phyloP scores from a whole-genome alignment of 768 basidiomycete genomes.

The Leucosporidium yakuticum region DNA sequence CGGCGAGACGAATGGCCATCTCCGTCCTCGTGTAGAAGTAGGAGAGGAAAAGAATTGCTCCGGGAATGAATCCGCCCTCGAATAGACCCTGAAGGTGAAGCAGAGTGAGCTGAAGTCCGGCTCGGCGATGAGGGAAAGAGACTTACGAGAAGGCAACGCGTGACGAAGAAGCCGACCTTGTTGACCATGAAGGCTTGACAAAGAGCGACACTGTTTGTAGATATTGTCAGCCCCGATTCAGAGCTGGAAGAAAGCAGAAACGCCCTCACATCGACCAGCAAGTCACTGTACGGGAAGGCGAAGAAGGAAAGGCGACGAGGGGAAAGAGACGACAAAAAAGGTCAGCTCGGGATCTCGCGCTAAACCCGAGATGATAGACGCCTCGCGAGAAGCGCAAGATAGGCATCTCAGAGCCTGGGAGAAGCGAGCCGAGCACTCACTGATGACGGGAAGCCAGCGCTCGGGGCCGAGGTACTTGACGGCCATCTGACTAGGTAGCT shows the following conservation, averaged over 20 bases:
- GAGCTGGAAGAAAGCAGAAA: neutral
- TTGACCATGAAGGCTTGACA: constrained; percentile 40
- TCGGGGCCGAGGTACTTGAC: constrained; percentile 42
- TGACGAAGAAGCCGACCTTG: constrained; percentile 37
- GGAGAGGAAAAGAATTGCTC: constrained; percentile 39
- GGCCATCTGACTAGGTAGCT: constrained; percentile 40
- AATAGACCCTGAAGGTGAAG: neutral
- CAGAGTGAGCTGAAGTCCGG: constrained; percentile 37
- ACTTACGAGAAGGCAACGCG: constrained; percentile 29
- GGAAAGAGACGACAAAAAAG: too few species aligned
- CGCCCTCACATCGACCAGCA: too few species aligned
- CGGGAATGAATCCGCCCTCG: constrained; percentile 55
- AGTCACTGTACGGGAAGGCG: neutral
- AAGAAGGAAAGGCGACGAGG: too few species aligned
- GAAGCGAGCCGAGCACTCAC: neutral
- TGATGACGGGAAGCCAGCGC: constrained; percentile 39
- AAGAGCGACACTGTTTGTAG: constrained; percentile 16
- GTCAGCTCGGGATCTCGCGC: too few species aligned
- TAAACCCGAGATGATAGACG: too few species aligned
- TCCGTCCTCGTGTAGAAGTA: constrained; percentile 40
- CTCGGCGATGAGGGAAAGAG: constrained; percentile 43
- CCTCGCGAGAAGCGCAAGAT: too few species aligned
- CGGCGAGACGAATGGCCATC: constrained; percentile 39
- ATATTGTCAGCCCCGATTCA: constrained; percentile 25
- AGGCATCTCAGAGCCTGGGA: too few species aligned